Evolutionary conservation across 768 basidiomycete genomes (phyloP).

Genomic region (Lactarius pseudohatsudake): DNA sequence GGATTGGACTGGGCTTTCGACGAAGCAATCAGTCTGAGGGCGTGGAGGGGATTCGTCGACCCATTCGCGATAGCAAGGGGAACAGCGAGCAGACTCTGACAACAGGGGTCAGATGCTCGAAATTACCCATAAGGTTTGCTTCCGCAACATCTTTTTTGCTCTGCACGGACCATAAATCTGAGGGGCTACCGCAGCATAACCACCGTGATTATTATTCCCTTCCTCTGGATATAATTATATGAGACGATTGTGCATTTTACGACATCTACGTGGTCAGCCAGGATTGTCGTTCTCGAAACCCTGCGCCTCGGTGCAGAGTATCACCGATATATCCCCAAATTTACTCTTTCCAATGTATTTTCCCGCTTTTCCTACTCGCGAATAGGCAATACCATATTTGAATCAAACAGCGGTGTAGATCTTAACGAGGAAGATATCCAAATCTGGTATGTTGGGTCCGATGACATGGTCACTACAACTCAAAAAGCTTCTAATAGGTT

Average conservation of each 20-base stretch:
- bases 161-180: conserved; percentile 32
- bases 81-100: conserved; percentile 7
- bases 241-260: neutral
- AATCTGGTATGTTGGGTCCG: conserved; percentile 20
- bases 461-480: conserved; percentile 1
- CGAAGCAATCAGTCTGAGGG: conserved; percentile 26
- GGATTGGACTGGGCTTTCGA: conserved; percentile 18
- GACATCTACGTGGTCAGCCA: neutral
- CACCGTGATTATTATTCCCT: neutral
- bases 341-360: neutral
- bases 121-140: conserved; percentile 38
- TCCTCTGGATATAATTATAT: conserved; percentile 8
- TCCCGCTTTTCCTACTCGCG: neutral
- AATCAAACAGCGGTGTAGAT: conserved; percentile 6
- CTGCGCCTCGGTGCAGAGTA: neutral
- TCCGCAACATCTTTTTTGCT: conserved; percentile 32
- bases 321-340: neutral
- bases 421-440: conserved; percentile 23
- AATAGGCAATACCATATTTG: neutral
- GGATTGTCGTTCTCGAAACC: conserved; percentile 4
- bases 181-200: conserved; percentile 28
- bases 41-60: conserved; percentile 12
- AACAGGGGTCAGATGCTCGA: conserved; percentile 27
- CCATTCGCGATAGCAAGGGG: conserved; percentile 23
- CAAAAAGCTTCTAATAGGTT: neutral